phyloP scores from a whole-genome alignment of 2,329 filamentous ascomycete genomes.

The Alternaria arborescens region DNA sequence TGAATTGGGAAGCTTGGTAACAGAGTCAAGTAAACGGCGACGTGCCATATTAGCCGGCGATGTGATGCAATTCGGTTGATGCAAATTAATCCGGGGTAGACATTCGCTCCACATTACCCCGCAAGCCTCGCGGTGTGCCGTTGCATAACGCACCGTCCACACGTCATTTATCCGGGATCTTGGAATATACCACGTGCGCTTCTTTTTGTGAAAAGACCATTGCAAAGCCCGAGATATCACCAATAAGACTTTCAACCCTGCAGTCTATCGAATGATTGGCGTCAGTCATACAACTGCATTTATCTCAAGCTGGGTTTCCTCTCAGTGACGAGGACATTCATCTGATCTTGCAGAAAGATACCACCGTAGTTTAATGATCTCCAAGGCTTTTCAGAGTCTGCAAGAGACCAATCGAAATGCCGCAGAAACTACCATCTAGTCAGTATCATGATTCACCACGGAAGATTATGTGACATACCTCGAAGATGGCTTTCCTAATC shows the following conservation, averaged over 20 bases:
- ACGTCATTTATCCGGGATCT: not conserved
- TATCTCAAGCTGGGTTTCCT: not conserved
- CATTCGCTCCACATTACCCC: conserved; percentile 14
- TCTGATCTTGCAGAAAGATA: conserved; percentile 29
- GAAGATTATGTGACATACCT: conserved; percentile 41
- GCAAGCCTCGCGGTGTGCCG: not conserved
- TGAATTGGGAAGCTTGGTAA: not conserved
- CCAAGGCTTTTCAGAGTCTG: conserved; percentile 32
- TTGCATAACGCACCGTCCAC: not conserved
- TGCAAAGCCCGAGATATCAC: not conserved
- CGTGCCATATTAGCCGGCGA: conserved; percentile 1
- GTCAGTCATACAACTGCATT: not conserved
- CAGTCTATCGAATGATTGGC: not conserved
- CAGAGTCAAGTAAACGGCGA: not conserved
- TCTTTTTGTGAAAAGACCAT: not conserved
- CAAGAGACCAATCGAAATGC: conserved; percentile 36
- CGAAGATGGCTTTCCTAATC: conserved; percentile 43
- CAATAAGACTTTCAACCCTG: not conserved
- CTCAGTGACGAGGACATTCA: conserved; percentile 34
- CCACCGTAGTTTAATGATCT: conserved; percentile 27
- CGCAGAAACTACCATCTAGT: conserved; percentile 22
- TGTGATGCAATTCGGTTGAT: not conserved
- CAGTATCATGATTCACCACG: not conserved
- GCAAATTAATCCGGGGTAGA: conserved; percentile 11
- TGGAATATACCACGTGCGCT: not conserved